phyloP scores from a whole-genome alignment of 2,329 filamentous ascomycete species.

The Aspergillus sp. region DNA sequence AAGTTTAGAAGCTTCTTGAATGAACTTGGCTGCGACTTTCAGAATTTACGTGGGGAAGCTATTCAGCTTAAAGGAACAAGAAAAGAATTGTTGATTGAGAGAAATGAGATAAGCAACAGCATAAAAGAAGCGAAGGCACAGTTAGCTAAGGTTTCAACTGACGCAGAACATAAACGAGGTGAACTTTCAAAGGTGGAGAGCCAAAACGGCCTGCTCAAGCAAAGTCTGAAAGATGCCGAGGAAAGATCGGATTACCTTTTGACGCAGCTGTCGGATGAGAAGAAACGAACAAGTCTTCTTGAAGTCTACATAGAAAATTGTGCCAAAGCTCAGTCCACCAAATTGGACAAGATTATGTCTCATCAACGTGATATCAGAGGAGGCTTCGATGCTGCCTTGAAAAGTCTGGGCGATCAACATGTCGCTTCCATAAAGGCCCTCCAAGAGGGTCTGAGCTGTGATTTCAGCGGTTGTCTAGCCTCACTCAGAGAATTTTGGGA shows the following conservation, averaged over 20 bases:
- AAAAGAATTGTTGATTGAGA: constrained; percentile 28
- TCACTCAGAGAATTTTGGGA: constrained; percentile 22
- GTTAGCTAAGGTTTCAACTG: constrained; percentile 19
- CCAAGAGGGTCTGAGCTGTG: constrained; percentile 17
- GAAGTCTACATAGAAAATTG: constrained; percentile 37
- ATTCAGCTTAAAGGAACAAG: constrained; percentile 30
- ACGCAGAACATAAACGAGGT: constrained; percentile 21
- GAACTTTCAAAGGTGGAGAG: constrained; percentile 23
- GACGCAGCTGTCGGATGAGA: constrained; percentile 31
- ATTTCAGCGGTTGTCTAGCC: constrained; percentile 18
- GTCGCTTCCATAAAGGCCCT: constrained; percentile 17
- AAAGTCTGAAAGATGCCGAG: constrained; percentile 28
- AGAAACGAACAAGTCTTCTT: constrained; percentile 29
- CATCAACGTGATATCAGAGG: constrained; percentile 28
- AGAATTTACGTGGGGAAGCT: constrained; percentile 33
- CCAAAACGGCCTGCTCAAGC: constrained; percentile 25
- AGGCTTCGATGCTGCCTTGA: constrained; percentile 22
- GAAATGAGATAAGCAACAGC: constrained; percentile 23
- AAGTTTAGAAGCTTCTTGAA: constrained; percentile 37
- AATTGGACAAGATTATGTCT: constrained; percentile 23
- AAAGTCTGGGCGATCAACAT: constrained; percentile 17
- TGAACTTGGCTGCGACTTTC: constrained; percentile 38
- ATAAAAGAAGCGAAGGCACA: constrained; percentile 30
- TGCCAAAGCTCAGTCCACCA: constrained; percentile 25
- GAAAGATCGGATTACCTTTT: constrained; percentile 22